Percentiles rank a stretch among this genome's conserved stretches.
phyloP scores from a whole-genome alignment of 23 red algal species.

The Gracilaria caudata region DNA sequence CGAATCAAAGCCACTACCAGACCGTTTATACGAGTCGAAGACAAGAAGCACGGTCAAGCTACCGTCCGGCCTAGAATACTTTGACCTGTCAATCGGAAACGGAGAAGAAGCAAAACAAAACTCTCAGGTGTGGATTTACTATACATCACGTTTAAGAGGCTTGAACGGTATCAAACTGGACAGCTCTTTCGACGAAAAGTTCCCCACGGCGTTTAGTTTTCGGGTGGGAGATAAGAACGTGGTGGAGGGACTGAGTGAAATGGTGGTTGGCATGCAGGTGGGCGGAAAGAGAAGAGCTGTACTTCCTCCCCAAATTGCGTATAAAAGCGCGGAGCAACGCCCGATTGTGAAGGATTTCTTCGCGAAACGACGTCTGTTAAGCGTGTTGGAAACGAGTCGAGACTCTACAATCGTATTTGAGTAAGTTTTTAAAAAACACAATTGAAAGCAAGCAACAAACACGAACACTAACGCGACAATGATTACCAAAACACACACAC shows the following conservation, averaged over 20 bases:
- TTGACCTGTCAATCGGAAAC: conserved; percentile 62
- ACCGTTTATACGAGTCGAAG: conserved; percentile 51
- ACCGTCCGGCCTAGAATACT: conserved; percentile 71
- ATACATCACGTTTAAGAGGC: conserved; percentile 67
- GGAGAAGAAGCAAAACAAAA: conserved; percentile 37
- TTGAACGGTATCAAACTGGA: conserved; percentile 79
- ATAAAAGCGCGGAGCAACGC: conserved; percentile 44
- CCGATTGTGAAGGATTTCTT: conserved; percentile 66
- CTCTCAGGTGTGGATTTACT: conserved; percentile 44
- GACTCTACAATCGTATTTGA: conserved; percentile 82
- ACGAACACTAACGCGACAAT: not conserved
- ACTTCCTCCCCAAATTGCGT: conserved; percentile 54
- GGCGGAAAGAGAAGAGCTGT: conserved; percentile 78
- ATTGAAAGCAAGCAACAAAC: not conserved
- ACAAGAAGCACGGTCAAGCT: conserved; percentile 33
- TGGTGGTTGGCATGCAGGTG: conserved; percentile 63
- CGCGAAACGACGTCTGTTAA: conserved; percentile 54
- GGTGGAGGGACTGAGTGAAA: conserved; percentile 72
- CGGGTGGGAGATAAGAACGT: conserved; percentile 47
- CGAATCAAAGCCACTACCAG: conserved; percentile 34
- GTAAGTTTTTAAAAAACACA: conserved; percentile 23
- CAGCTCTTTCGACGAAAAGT: conserved; percentile 48
- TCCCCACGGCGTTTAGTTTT: conserved; percentile 32
- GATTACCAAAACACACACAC: not conserved
- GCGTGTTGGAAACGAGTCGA: conserved; percentile 77